Percentiles rank a stretch among this genome's conserved stretches.
Conservation (phyloP, 495 filamentous ascomycete genomes). For the Tuber indicum region DNA sequence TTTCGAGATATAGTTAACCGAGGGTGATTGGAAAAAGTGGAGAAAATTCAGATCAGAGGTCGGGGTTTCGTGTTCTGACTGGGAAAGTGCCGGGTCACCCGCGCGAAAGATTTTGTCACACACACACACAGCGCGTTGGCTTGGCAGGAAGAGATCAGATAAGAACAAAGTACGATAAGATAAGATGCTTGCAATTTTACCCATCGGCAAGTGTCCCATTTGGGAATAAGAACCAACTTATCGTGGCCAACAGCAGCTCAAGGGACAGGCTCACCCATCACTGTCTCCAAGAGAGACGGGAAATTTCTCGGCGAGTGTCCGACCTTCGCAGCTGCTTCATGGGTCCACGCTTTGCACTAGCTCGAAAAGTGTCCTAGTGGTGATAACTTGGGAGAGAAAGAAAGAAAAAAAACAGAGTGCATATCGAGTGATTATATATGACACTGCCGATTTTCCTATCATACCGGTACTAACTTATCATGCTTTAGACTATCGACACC, state of each 20-base stretch:
- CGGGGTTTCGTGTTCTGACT: not conserved
- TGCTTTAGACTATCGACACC: not conserved
- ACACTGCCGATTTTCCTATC: not conserved
- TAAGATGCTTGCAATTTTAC: not conserved
- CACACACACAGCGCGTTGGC: not conserved
- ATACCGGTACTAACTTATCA: not conserved
- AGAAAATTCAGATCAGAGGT: not conserved
- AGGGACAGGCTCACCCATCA: no score
- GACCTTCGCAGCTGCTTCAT: no score
- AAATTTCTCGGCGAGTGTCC: no score
- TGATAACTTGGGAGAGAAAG: no score
- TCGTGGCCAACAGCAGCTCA: no score
- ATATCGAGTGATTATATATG: not conserved
- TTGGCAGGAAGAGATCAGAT: not conserved
- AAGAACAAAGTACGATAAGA: not conserved
- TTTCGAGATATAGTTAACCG: not conserved
- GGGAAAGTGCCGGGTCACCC: not conserved
- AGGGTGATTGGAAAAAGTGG: not conserved
- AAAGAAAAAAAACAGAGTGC: not conserved
- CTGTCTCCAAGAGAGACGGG: no score
- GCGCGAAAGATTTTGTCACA: not conserved
- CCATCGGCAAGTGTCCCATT: not conserved
- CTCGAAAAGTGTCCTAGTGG: no score
- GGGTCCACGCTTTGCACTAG: no score
- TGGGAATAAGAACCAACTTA: no score